Base-by-base conservation (phyloP, 805 yeast genomes). In the Phaffomyces antillensis region DNA sequence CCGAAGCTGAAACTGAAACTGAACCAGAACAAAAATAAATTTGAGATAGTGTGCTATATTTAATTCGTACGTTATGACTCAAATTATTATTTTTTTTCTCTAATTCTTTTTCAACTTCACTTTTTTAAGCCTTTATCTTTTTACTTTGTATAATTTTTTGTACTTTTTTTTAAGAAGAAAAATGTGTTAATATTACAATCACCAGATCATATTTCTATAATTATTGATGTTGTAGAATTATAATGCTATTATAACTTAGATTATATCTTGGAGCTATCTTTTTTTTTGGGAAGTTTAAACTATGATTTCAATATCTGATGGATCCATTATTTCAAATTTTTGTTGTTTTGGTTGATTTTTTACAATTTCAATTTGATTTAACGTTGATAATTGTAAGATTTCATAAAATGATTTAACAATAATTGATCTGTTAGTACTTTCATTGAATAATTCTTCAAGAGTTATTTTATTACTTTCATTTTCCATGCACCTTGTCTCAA, bases 1-100 rank as follows among this genome's bases (percentile, higher is more conserved):
- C 72, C 40, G 81, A 75, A 55, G 72, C 69, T 17, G 43, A 26
- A 57, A 77, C 37, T 5, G 44, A 26, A 57, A 77, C 37, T 35
- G 37, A 35, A 20, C 37, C 37, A 20, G 37, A 35, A 20, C 37
- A 71, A 61, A 68, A 61, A 37, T 53, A 52, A 46, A 8, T 5
- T 11, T 28, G 49, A 52, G 46, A 44, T n/a, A 34, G 36, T 16
- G 23, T 20, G 23, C 23, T 20, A 5, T 17, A 13, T 18, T 34
- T 34, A 34, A 17, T 30, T 12, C 13, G 13, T 37, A 13, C 11
- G 12, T 7, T 26, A n/a, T n/a, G 13, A 13, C 12, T 30, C 23
- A 20, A 20, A 20, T 5, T 20, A 20, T 20, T 20, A 20, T 20
- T 6, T 25, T 13, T 16, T 37, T 37, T n/a, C n/a, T n/a, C n/a